Percentiles rank a stretch among this genome's conserved stretches.
These are phyloP conservation scores for Arthrobotrys conoides DNA, from an alignment of 2,329 filamentous ascomycete genomes.

Conservation along the genomic window DNA sequence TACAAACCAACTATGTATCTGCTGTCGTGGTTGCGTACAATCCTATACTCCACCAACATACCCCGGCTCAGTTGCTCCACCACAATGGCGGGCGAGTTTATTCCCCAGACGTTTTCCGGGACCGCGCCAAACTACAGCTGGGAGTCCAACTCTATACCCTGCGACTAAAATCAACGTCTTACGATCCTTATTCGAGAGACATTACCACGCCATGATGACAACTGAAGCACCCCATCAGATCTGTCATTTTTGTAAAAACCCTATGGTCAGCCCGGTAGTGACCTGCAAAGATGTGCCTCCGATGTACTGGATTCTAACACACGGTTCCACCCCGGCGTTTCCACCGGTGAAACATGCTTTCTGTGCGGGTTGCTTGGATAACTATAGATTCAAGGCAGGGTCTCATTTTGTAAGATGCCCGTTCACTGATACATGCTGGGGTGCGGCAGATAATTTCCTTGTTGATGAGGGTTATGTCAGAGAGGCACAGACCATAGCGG, in stretches of 20 bases:
- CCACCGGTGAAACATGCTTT: constrained; percentile 42
- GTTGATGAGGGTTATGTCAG: constrained; percentile 19
- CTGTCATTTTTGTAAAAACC: constrained; percentile 42
- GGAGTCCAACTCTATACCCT: background rate
- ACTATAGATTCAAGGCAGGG: constrained; percentile 16
- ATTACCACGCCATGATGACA: constrained; percentile 8
- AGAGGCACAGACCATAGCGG: constrained; percentile 28
- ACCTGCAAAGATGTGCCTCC: constrained; percentile 37
- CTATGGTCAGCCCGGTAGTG: constrained; percentile 37
- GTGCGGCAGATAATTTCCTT: constrained; percentile 9
- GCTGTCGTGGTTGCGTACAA: constrained; percentile 33
- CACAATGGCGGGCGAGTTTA: constrained; percentile 14
- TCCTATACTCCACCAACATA: background rate
- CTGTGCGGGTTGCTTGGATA: constrained; percentile 34
- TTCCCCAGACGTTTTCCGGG: constrained; percentile 11
- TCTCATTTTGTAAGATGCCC: constrained; percentile 34
- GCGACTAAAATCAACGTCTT: constrained; percentile 30
- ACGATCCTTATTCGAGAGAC: constrained; percentile 30
- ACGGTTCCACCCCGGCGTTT: constrained; percentile 18
- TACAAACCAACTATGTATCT: constrained; percentile 10
- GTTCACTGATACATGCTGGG: constrained; percentile 31
- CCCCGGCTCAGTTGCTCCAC: background rate
- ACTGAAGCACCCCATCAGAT: constrained; percentile 38
- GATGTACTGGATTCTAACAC: constrained; percentile 21
- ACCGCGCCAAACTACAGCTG: background rate